A percentile compares a stretch with the other conserved stretches of the same genome.
phyloP scores from a whole-genome alignment of 2,329 filamentous ascomycete genomes.

The Fusarium austroafricanum region DNA sequence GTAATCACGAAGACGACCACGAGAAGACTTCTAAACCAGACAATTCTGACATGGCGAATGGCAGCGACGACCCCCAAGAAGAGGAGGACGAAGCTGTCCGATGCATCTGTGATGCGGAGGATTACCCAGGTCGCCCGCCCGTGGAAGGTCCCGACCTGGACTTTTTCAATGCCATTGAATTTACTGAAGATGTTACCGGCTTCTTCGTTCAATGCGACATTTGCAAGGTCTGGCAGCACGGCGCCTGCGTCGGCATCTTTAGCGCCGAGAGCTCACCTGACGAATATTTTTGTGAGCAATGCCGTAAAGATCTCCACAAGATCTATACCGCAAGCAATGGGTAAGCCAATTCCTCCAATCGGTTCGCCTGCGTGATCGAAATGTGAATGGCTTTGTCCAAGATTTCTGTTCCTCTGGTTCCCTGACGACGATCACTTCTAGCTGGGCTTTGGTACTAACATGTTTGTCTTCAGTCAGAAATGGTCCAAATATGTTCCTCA shows the following conservation, averaged over 20 bases:
- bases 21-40: slow-evolving; percentile 59
- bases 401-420: background rate
- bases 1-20: slow-evolving; percentile 73
- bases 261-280: slow-evolving; percentile 93
- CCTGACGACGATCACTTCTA: background rate
- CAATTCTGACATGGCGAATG: slow-evolving; percentile 66
- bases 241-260: slow-evolving; percentile 96
- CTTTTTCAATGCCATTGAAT: slow-evolving; percentile 68
- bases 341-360: slow-evolving; percentile 65
- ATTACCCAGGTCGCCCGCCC: slow-evolving; percentile 87
- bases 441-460: slow-evolving; percentile 51
- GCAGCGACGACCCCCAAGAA: slow-evolving; percentile 74
- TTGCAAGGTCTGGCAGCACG: slow-evolving; percentile 99
- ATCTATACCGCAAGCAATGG: slow-evolving; percentile 84
- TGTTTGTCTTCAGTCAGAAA: slow-evolving; percentile 62
- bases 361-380: background rate
- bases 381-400: background rate
- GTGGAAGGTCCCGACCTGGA: slow-evolving; percentile 69
- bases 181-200: slow-evolving; percentile 88
- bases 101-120: slow-evolving; percentile 93
- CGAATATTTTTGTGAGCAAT: slow-evolving; percentile 98
- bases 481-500: slow-evolving; percentile 75
- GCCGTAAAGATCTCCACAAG: slow-evolving; percentile 90
- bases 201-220: slow-evolving; percentile 98
- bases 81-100: slow-evolving; percentile 95